Evolutionary conservation across 1,139 yeast genomes (phyloP), one percentile per base, ranked within the genome.

Genomic region (Meyerozyma carpophila): DNA sequence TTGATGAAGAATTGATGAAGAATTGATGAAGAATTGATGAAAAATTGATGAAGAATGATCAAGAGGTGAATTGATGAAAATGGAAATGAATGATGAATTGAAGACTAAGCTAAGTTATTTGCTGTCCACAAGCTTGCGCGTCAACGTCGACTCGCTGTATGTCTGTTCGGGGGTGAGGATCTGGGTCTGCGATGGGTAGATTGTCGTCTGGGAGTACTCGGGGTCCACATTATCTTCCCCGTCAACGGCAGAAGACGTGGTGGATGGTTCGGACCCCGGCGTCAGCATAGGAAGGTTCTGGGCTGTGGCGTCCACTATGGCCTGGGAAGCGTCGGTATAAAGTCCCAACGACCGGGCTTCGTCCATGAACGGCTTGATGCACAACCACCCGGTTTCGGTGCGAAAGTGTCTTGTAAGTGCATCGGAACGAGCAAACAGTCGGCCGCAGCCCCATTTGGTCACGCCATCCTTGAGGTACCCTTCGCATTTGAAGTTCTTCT

Each of bases 361-460:
- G 39, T 70, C 72, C 79, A 78, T 76, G 48, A 78, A 62, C 3
- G 82, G 81, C 47, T 70, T 65, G 44, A 79, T 75, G 54, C 83
- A 79, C 9, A 70, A 53, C 77, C 81, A 76, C 2, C 84, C 84
- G 1, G 81, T 72, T 45, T 77, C 83, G 3, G 83, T 77, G 44
- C 81, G 63, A 51, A 78, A 78, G 54, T 79, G 84, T 48, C 83
- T 66, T 6, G 79, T 71, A 42, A 79, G 64, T 1, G 83, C 84
- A 54, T 79, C 84, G 26, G 78, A 71, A 37, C 83, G 58, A 7
- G 82, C 82, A 59, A 79, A 79, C 47, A 68, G 68, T 60, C 75
- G 76, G 26, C 81, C 79, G 58, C 83, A 79, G 1, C 84, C 84
- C 84, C 83, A 79, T 50, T 59, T 64, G 1, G 81, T 75, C 14